These are phyloP conservation scores for Persicaria maculosa DNA, from an alignment of 148 eudicot genomes.

Conservation along the genomic window DNA sequence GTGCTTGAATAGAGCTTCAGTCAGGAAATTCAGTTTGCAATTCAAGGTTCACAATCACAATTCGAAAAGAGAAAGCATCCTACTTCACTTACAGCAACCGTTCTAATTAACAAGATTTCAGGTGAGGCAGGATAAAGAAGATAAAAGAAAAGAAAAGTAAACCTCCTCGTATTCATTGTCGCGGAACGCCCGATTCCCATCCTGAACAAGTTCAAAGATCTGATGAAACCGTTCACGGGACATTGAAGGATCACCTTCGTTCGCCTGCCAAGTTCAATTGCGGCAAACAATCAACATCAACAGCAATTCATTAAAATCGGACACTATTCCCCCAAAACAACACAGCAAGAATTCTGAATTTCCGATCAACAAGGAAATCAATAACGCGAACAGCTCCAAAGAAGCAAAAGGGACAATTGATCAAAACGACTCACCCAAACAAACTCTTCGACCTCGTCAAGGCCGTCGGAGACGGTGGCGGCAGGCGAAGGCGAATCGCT, in stretches of 20 bases:
- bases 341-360: not conserved
- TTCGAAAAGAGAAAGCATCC: not conserved
- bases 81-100: not conserved
- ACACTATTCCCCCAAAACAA: not conserved
- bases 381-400: not conserved
- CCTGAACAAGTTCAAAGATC: slow-evolving; percentile 53
- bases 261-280: slow-evolving; percentile 27
- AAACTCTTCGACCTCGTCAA: slow-evolving; percentile 75
- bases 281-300: not conserved
- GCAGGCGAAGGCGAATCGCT: slow-evolving; percentile 22
- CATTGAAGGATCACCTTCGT: slow-evolving; percentile 44
- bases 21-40: not conserved
- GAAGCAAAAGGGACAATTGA: not conserved
- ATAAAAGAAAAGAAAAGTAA: not conserved
- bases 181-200: slow-evolving; percentile 69
- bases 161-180: slow-evolving; percentile 56
- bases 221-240: slow-evolving; percentile 44
- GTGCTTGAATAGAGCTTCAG: not conserved
- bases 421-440: slow-evolving; percentile 39
- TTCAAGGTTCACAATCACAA: not conserved
- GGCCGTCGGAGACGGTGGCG: slow-evolving; percentile 34
- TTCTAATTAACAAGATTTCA: not conserved
- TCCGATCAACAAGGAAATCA: not conserved
- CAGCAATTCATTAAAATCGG: not conserved
- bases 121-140: not conserved